Evolutionary conservation across 2,329 filamentous ascomycete species (phyloP).

Genomic region (Fusarium chlamydosporum): DNA sequence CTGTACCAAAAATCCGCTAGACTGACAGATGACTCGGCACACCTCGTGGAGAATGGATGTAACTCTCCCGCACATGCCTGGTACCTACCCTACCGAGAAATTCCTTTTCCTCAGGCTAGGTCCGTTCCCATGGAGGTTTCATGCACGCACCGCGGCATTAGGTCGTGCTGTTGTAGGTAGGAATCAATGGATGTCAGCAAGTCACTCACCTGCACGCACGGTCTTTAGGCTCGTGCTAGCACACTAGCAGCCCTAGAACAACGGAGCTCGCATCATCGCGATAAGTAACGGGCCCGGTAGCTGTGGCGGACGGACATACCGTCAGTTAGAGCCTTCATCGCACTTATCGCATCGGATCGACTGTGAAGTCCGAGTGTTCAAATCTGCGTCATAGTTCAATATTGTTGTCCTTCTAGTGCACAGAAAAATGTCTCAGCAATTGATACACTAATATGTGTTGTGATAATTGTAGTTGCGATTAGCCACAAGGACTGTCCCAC

Average conservation of each 20-base stretch:
- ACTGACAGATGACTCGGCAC: conserved; percentile 40
- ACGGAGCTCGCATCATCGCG: conserved; percentile 11
- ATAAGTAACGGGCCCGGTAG: conserved; percentile 30
- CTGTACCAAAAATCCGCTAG: conserved; percentile 28
- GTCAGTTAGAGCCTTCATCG: conserved; percentile 26
- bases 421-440: conserved; percentile 5
- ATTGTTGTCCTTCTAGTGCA: conserved; percentile 5
- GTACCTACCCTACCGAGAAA: conserved; percentile 29
- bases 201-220: conserved; percentile 1
- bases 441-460: background rate
- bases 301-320: conserved; percentile 29
- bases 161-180: background rate
- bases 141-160: background rate
- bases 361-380: background rate
- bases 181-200: conserved; percentile 2
- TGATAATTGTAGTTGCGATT: conserved; percentile 3
- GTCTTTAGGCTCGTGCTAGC: conserved; percentile 35
- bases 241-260: conserved; percentile 41
- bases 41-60: conserved; percentile 33
- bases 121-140: too few relatives aligned
- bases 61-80: conserved; percentile 16
- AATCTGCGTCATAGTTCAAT: conserved; percentile 25
- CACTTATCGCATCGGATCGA: conserved; percentile 9
- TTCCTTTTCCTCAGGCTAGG: background rate
- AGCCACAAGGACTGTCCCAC: conserved; percentile 16